Conservation (phyloP, 306 rosid species). For the Quercus aquifolioides region DNA sequence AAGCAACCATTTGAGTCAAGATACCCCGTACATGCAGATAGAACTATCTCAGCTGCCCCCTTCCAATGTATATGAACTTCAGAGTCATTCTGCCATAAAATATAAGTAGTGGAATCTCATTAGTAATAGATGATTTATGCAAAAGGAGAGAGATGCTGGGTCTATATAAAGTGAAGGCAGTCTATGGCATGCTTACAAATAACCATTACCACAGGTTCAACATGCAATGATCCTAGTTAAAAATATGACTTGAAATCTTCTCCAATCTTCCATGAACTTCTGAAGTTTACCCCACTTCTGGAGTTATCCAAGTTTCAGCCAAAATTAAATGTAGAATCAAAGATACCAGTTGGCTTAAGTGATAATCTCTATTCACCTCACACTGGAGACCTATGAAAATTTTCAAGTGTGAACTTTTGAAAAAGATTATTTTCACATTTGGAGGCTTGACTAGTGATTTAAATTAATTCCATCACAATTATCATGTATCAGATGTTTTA, state of each 20-base stretch:
- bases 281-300: too few species aligned
- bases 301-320: background rate
- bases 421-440: background rate
- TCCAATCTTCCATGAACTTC: background rate
- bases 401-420: background rate
- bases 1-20: constrained; percentile 64
- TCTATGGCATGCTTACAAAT: background rate
- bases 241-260: background rate
- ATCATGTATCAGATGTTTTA: background rate
- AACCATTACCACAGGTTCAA: background rate
- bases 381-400: background rate
- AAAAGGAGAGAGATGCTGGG: background rate
- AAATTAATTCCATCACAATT: background rate
- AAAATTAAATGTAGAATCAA: background rate
- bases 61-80: constrained; percentile 89
- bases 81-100: constrained; percentile 57
- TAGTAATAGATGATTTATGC: constrained; percentile 2
- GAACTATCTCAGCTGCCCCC: constrained; percentile 95
- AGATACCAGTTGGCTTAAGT: background rate
- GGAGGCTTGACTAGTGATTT: background rate
- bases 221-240: background rate
- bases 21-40: constrained; percentile 64
- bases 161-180: constrained; percentile 9
- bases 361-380: background rate
- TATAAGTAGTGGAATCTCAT: constrained; percentile 10